These are phyloP conservation scores for Plasmopara viticola DNA, from an alignment of 352 stramenopile species.

Conservation along the genomic window DNA sequence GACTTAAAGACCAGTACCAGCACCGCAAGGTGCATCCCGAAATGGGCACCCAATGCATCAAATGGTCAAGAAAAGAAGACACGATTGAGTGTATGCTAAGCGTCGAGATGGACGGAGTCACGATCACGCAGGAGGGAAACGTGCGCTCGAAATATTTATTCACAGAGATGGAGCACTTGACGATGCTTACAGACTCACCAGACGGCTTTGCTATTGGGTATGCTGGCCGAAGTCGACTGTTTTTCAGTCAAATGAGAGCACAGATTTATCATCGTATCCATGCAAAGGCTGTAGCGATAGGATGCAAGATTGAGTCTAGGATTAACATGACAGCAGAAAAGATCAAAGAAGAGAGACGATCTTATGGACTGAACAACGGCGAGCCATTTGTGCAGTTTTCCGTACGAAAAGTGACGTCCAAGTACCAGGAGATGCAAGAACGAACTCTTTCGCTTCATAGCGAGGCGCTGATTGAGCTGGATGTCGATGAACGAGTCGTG, in stretches of 20 bases:
- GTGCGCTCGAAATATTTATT: slow-evolving; percentile 75
- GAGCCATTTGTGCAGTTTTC: slow-evolving; percentile 67
- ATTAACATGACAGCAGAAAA: slow-evolving; percentile 31
- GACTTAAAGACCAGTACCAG: slow-evolving; percentile 53
- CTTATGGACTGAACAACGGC: slow-evolving; percentile 40
- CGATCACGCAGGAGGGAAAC: slow-evolving; percentile 28
- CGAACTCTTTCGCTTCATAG: slow-evolving; percentile 64
- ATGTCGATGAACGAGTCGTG: slow-evolving; percentile 42
- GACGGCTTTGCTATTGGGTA: slow-evolving; percentile 68
- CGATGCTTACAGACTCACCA: slow-evolving; percentile 40
- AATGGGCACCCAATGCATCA: slow-evolving; percentile 49
- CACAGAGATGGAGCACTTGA: slow-evolving; percentile 74
- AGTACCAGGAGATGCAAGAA: slow-evolving; percentile 41
- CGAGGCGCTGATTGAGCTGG: slow-evolving; percentile 63
- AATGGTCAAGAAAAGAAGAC: slow-evolving; percentile 49
- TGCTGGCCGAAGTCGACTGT: slow-evolving; percentile 53
- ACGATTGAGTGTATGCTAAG: slow-evolving; percentile 46
- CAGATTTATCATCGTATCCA: slow-evolving; percentile 54
- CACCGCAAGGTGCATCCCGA: slow-evolving; percentile 25
- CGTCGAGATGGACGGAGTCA: slow-evolving; percentile 53
- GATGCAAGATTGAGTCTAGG: slow-evolving; percentile 40
- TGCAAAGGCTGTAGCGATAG: slow-evolving; percentile 47
- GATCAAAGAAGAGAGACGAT: slow-evolving; percentile 40
- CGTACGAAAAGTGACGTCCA: slow-evolving; percentile 61
- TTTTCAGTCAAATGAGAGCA: slow-evolving; percentile 58